Percentiles rank a stretch among this genome's conserved stretches.
Evolutionary conservation across 208 protist species (phyloP).

Genomic region (Trypanosoma theileri): DNA sequence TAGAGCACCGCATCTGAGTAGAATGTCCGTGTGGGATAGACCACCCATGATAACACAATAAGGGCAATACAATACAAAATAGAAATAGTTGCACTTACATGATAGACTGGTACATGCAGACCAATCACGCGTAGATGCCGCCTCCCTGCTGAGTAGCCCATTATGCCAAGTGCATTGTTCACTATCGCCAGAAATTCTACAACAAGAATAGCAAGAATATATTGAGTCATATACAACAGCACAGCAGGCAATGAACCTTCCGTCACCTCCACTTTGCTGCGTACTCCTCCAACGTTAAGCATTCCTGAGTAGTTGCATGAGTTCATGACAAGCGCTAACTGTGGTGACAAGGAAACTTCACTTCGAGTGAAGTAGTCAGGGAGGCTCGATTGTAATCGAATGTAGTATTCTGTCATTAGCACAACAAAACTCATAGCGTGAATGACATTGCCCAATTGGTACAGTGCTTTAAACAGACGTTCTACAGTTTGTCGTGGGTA

Average conservation of each 20-base stretch:
- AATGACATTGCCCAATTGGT: constrained; percentile 45
- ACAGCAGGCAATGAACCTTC: constrained; percentile 46
- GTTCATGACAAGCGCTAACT: constrained; percentile 46
- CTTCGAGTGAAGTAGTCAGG: constrained; percentile 54
- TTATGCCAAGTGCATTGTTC: constrained; percentile 39
- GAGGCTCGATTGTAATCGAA: constrained; percentile 51
- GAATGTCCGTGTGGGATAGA: constrained; percentile 47
- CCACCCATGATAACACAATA: constrained; percentile 53
- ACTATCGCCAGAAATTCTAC: constrained; percentile 70
- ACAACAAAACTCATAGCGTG: constrained; percentile 57
- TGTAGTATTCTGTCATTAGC: constrained; percentile 70
- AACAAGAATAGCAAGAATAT: constrained; percentile 58
- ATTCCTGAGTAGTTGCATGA: constrained; percentile 60
- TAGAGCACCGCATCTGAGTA: constrained; percentile 47
- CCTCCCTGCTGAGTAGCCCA: constrained; percentile 62
- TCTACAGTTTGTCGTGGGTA: constrained; percentile 68
- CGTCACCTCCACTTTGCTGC: constrained; percentile 32
- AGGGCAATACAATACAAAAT: constrained; percentile 63
- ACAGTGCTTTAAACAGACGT: constrained; percentile 66
- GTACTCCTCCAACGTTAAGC: constrained; percentile 43
- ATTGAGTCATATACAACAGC: constrained; percentile 67
- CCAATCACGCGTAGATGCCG: constrained; percentile 72
- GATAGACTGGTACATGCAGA: constrained; percentile 78
- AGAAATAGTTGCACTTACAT: constrained; percentile 56
- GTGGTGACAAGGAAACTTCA: constrained; percentile 34